Percentiles rank a stretch among this genome's conserved stretches.
phyloP scores from a whole-genome alignment of 2,329 filamentous ascomycete genomes.

The Alternaria panax region DNA sequence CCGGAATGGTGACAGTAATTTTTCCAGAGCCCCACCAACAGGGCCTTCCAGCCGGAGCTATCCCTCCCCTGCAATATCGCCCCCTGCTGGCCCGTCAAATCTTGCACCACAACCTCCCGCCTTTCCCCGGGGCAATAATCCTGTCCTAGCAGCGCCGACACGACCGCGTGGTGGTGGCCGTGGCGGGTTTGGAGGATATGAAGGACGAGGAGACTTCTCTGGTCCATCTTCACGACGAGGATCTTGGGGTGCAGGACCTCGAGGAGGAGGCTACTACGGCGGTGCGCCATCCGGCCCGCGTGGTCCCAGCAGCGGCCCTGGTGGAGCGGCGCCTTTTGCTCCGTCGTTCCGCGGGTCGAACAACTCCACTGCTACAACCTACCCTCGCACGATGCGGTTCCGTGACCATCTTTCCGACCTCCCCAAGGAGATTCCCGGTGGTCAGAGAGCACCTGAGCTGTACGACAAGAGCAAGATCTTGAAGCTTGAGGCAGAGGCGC shows the following conservation, averaged over 20 bases:
- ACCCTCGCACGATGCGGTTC: constrained; percentile 58
- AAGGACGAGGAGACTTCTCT: constrained; percentile 46
- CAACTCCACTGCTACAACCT: constrained; percentile 55
- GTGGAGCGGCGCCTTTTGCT: constrained; percentile 40
- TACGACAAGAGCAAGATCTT: constrained; percentile 54
- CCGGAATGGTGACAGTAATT: constrained; percentile 48
- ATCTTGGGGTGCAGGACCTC: constrained; percentile 44
- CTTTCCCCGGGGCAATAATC: constrained; percentile 45
- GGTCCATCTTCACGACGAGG: constrained; percentile 45
- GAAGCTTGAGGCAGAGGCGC: constrained; percentile 58
- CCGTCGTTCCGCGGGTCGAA: constrained; percentile 52
- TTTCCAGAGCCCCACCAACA: constrained; percentile 49
- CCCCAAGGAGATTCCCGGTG: constrained; percentile 55
- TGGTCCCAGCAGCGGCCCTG: constrained; percentile 34
- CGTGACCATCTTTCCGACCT: constrained; percentile 53
- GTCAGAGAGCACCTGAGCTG: constrained; percentile 53
- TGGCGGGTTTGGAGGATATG: constrained; percentile 49
- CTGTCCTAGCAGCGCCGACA: constrained; percentile 51
- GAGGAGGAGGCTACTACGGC: constrained; percentile 40
- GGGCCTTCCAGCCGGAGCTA: constrained; percentile 49
- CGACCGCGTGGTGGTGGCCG: constrained; percentile 51
- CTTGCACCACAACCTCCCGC: constrained; percentile 44
- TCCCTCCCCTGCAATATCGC: constrained; percentile 49
- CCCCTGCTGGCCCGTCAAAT: constrained; percentile 49
- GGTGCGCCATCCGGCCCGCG: constrained; percentile 48